Evolutionary conservation across 768 basidiomycete species (phyloP).

Genomic region (Hygrophorus pudorinus): DNA sequence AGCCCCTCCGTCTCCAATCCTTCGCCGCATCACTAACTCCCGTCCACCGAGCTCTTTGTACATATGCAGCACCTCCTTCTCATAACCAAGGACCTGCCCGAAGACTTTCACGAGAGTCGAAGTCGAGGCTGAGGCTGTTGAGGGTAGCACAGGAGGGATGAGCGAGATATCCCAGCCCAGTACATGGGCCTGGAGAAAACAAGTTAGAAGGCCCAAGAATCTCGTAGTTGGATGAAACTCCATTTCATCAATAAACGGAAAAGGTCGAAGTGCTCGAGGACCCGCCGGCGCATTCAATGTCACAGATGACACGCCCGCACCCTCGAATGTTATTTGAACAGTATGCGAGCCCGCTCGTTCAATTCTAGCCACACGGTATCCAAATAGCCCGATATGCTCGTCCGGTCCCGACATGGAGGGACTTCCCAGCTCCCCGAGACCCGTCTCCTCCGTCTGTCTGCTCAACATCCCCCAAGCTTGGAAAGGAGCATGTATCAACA

Average conservation of each 20-base stretch:
- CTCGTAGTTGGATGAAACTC: slow-evolving; percentile 38
- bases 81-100: slow-evolving; percentile 49
- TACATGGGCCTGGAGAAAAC: slow-evolving; percentile 52
- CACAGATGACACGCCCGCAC: slow-evolving; percentile 18
- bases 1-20: slow-evolving; percentile 46
- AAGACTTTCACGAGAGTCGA: slow-evolving; percentile 47
- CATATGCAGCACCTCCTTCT: slow-evolving; percentile 48
- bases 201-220: slow-evolving; percentile 49
- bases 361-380: slow-evolving; percentile 36
- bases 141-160: slow-evolving; percentile 46
- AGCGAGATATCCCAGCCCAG: slow-evolving; percentile 58
- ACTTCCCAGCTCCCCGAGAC: slow-evolving; percentile 42
- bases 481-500: slow-evolving; percentile 42
- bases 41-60: slow-evolving; percentile 63
- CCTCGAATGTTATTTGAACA: slow-evolving; percentile 33
- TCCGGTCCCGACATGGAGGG: slow-evolving; percentile 31
- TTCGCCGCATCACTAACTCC: slow-evolving; percentile 54
- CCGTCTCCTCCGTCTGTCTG: slow-evolving; percentile 42
- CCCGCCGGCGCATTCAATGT: slow-evolving; percentile 39
- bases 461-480: slow-evolving; percentile 55
- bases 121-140: slow-evolving; percentile 53
- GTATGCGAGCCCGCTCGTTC: slow-evolving; percentile 28
- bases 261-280: slow-evolving; percentile 31
- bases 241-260: slow-evolving; percentile 29
- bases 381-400: slow-evolving; percentile 40